Evolutionary conservation across 371 early-diverging fungal genomes (phyloP).

Genomic region (Actinomucor elegans): DNA sequence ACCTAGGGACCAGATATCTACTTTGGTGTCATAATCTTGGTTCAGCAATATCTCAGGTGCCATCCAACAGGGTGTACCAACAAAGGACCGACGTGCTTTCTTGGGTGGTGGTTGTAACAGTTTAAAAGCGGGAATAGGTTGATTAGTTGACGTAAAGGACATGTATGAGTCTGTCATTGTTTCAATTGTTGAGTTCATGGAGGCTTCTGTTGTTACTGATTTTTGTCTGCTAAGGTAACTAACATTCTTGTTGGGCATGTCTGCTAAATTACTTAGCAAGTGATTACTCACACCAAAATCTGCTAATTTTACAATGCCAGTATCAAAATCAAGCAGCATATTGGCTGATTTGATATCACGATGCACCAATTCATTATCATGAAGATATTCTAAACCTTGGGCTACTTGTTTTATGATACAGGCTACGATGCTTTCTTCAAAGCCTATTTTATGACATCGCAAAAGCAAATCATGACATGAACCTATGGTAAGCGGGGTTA

Average conservation of each 20-base stretch:
- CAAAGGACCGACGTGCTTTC: slow-evolving; percentile 47
- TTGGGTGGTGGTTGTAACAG: slow-evolving; percentile 9
- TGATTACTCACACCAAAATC: slow-evolving; percentile 51
- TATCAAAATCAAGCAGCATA: slow-evolving; percentile 80
- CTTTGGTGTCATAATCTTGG: slow-evolving; percentile 71
- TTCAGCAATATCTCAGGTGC: slow-evolving; percentile 88
- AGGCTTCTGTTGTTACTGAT: background rate
- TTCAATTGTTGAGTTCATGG: background rate
- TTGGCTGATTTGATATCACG: slow-evolving; percentile 96
- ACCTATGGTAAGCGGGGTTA: too few relatives aligned
- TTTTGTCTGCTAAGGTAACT: background rate
- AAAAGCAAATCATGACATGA: slow-evolving; percentile 43
- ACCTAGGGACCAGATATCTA: slow-evolving; percentile 91
- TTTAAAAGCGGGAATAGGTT: background rate
- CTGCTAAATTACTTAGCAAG: slow-evolving; percentile 13
- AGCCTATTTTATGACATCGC: slow-evolving; percentile 22
- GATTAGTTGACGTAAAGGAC: too few relatives aligned
- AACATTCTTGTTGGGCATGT: slow-evolving; percentile 9
- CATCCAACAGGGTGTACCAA: slow-evolving; percentile 92
- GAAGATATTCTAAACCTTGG: slow-evolving; percentile 87
- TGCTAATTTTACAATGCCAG: slow-evolving; percentile 43
- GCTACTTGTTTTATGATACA: slow-evolving; percentile 85
- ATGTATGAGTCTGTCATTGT: background rate
- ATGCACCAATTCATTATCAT: slow-evolving; percentile 90
- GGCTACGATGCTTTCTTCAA: slow-evolving; percentile 38